Evolutionary conservation across 768 basidiomycete species (phyloP).

Genomic region (Xanthoconium purpureum): DNA sequence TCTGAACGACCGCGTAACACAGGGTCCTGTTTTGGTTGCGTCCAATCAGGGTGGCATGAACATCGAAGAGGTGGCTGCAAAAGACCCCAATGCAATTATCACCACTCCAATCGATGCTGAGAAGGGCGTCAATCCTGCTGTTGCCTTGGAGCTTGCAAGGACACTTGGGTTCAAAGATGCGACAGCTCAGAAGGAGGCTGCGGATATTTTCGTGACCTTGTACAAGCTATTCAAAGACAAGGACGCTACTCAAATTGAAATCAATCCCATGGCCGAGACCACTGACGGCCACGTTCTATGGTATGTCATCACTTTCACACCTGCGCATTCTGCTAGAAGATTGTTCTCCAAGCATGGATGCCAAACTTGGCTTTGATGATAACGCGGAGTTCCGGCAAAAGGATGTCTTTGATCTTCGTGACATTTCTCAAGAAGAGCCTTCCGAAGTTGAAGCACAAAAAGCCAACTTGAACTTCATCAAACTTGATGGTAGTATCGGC

Average conservation of each 20-base stretch:
- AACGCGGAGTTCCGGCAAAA: constrained; percentile 98
- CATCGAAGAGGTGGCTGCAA: constrained; percentile 98
- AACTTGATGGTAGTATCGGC: constrained; percentile 95
- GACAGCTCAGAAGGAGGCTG: constrained; percentile 75
- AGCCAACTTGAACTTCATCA: constrained; percentile 96
- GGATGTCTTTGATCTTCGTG: constrained; percentile 85
- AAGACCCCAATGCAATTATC: constrained; percentile 92
- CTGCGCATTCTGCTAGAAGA: background rate
- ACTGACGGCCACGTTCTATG: constrained; percentile 90
- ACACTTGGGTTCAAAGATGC: constrained; percentile 85
- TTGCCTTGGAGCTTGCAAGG: constrained; percentile 76
- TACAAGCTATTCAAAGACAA: constrained; percentile 98
- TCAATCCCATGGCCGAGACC: constrained; percentile 95
- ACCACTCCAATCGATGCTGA: constrained; percentile 88
- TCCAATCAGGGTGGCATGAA: constrained; percentile 99
- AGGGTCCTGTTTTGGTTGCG: constrained; percentile 89
- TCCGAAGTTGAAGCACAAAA: constrained; percentile 98
- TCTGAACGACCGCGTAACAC: constrained; percentile 87
- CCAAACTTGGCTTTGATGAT: constrained; percentile 99
- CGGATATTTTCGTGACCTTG: constrained; percentile 88
- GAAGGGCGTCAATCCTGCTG: constrained; percentile 69
- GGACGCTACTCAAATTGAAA: constrained; percentile 99
- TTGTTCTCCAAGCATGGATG: constrained; percentile 79
- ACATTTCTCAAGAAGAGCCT: constrained; percentile 92
- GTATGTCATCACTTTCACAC: constrained; percentile 42